These are phyloP conservation scores for Candida morakotiae DNA, from an alignment of 805 yeast species.

Conservation along the genomic window DNA sequence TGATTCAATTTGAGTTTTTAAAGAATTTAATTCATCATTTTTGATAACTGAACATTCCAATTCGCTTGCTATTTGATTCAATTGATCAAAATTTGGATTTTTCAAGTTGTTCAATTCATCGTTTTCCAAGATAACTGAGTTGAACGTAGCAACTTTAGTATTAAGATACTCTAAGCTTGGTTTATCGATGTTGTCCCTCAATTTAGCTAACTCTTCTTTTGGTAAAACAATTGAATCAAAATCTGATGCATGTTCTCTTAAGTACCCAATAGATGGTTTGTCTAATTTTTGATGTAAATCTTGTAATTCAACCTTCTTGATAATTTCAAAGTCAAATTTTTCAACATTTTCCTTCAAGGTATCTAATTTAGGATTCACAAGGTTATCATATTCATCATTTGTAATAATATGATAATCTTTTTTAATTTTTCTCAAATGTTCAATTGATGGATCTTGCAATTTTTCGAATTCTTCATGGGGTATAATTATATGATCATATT, in stretches of 20 bases:
- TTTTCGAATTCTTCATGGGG: conserved; percentile 14
- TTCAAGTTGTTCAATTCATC: conserved; percentile 11
- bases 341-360: conserved; percentile 14
- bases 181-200: conserved; percentile 5
- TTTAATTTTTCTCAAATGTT: conserved; percentile 14
- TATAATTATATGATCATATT: conserved; percentile 15
- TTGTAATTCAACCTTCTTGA: conserved; percentile 10
- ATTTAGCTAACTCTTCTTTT: conserved; percentile 7
- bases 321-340: conserved; percentile 8
- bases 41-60: conserved; percentile 11
- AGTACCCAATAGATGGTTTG: conserved; percentile 12
- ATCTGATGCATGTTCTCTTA: not conserved
- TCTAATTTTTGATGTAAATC: conserved; percentile 11
- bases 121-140: conserved; percentile 11
- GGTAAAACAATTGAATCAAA: conserved; percentile 13
- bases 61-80: conserved; percentile 20
- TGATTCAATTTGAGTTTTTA: conserved; percentile 6
- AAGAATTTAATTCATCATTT: conserved; percentile 8
- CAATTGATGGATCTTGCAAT: conserved; percentile 16
- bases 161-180: conserved; percentile 23
- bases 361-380: conserved; percentile 15
- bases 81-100: conserved; percentile 18
- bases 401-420: conserved; percentile 10
- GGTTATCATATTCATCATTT: conserved; percentile 10
- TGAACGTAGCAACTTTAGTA: conserved; percentile 12